phyloP scores from a whole-genome alignment of 495 filamentous ascomycete species.

The Podospora fimiseda region DNA sequence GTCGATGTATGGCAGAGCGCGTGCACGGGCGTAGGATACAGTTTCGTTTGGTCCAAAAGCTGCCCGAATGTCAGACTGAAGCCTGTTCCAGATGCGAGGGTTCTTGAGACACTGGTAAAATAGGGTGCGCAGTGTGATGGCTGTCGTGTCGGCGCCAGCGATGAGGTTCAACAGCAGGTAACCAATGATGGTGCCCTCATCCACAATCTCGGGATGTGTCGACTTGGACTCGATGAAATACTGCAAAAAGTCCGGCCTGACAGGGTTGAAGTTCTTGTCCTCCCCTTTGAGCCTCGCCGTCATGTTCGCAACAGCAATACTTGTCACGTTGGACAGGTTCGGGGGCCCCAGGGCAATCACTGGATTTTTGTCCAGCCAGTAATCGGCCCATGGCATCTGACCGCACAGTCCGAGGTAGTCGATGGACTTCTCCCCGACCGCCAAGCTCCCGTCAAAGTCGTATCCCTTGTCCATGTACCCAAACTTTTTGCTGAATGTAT shows the following conservation, averaged over 20 bases:
- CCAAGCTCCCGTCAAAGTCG: conserved; percentile 23
- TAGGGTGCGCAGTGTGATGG: conserved; percentile 30
- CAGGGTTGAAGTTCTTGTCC: conserved; percentile 14
- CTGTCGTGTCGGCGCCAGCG: conserved; percentile 41
- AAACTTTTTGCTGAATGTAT: conserved; percentile 34
- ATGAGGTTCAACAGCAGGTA: conserved; percentile 35
- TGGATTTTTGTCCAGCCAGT: conserved; percentile 27
- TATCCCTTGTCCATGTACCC: conserved; percentile 22
- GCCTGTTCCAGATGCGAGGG: conserved; percentile 19
- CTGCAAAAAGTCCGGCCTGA: conserved; percentile 22
- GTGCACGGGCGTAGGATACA: conserved; percentile 16
- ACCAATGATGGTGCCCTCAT: conserved; percentile 18
- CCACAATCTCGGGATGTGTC: conserved; percentile 23
- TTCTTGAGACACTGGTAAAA: conserved; percentile 33
- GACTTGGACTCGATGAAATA: conserved; percentile 27
- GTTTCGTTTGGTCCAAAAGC: conserved; percentile 7
- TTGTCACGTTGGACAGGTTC: conserved; percentile 18
- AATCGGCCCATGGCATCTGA: conserved; percentile 29
- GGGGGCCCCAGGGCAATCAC: conserved; percentile 15
- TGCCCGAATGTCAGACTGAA: conserved; percentile 20
- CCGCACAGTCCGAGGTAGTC: conserved; percentile 22
- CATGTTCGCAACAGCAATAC: conserved; percentile 17
- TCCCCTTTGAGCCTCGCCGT: conserved; percentile 18
- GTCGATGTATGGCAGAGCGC: conserved; percentile 49
- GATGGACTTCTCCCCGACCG: conserved; percentile 16